Conservation (phyloP, 352 stramenopile genomes). For the Globisporangium camurandrum region DNA sequence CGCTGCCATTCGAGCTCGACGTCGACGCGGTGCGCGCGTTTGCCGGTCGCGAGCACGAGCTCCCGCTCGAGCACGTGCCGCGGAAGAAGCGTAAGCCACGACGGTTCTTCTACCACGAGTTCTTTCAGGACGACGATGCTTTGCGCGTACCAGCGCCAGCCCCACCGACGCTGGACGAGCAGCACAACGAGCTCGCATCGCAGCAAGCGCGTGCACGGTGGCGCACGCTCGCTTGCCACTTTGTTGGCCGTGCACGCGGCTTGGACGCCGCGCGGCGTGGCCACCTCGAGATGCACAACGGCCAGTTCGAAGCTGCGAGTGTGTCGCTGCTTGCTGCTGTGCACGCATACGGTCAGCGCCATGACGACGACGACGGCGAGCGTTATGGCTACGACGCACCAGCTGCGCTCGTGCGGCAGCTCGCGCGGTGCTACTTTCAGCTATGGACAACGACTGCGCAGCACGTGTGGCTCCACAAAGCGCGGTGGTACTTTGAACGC, state of each 20-base stretch:
- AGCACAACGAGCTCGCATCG: slow-evolving; percentile 8
- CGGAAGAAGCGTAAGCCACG: slow-evolving; percentile 33
- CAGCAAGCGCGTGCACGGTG: slow-evolving; percentile 30
- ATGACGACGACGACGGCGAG: too few species aligned
- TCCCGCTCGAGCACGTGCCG: slow-evolving; percentile 28
- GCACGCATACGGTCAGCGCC: too few species aligned
- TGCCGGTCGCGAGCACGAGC: slow-evolving; percentile 17
- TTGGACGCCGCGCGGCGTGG: slow-evolving; percentile 32
- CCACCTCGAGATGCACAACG: slow-evolving; percentile 32
- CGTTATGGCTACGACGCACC: slow-evolving; percentile 12
- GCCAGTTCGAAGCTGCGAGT: slow-evolving; percentile 28
- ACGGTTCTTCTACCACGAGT: slow-evolving; percentile 69
- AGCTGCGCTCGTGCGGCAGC: slow-evolving; percentile 28
- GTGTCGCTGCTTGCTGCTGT: slow-evolving; percentile 21
- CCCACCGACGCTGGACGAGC: slow-evolving; percentile 6
- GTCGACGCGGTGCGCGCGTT: slow-evolving; percentile 37
- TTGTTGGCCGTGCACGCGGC: slow-evolving; percentile 24
- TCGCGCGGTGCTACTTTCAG: slow-evolving; percentile 32
- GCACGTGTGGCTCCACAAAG: slow-evolving; percentile 26
- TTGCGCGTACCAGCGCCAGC: slow-evolving; percentile 7
- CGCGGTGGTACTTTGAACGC: slow-evolving; percentile 41
- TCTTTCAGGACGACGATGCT: slow-evolving; percentile 55
- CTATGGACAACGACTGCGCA: slow-evolving; percentile 26
- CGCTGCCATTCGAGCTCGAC: slow-evolving; percentile 43
- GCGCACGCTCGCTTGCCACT: slow-evolving; percentile 34